Percentiles rank a stretch among this genome's conserved stretches.
Evolutionary conservation across 192 early-diverging fungal species (phyloP).

Genomic region (Dissophora ornata): DNA sequence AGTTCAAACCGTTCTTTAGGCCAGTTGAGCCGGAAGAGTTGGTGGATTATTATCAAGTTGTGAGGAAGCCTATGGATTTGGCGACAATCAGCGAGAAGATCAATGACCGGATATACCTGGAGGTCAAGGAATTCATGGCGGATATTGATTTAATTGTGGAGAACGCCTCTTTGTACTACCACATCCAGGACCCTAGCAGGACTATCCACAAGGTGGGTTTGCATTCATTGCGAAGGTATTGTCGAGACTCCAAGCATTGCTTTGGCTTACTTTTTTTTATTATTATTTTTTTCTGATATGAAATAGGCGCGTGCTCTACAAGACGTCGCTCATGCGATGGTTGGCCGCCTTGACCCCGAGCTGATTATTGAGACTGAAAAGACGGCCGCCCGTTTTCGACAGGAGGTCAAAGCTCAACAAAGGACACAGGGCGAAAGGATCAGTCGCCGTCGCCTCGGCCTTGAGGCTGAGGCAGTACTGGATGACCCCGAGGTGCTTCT

Average conservation of each 20-base stretch:
- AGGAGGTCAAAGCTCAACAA: constrained; percentile 31
- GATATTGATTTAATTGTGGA: constrained; percentile 46
- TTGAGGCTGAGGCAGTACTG: constrained; percentile 39
- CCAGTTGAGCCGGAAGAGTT: constrained; percentile 60
- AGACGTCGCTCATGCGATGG: constrained; percentile 41
- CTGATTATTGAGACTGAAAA: constrained; percentile 44
- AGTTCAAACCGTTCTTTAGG: constrained; percentile 56
- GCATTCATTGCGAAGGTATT: not conserved
- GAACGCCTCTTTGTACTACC: constrained; percentile 34
- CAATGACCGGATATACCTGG: constrained; percentile 43
- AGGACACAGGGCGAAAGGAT: constrained; percentile 30
- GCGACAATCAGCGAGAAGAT: constrained; percentile 59
- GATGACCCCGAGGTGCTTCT: constrained; percentile 43
- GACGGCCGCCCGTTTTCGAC: constrained; percentile 39
- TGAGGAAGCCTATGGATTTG: constrained; percentile 66
- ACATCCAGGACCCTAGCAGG: constrained; percentile 37
- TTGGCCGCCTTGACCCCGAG: constrained; percentile 38
- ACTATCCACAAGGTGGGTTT: constrained; percentile 27
- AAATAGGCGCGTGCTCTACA: constrained; percentile 42
- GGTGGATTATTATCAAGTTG: constrained; percentile 58
- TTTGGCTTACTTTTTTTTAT: not conserved
- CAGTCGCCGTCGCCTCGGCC: constrained; percentile 39
- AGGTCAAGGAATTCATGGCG: constrained; percentile 43
- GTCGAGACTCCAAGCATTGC: not conserved
- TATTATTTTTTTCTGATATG: not conserved